Evolutionary conservation across 2,329 filamentous ascomycete genomes (phyloP).

Genomic region (Verticillium alfalfae): DNA sequence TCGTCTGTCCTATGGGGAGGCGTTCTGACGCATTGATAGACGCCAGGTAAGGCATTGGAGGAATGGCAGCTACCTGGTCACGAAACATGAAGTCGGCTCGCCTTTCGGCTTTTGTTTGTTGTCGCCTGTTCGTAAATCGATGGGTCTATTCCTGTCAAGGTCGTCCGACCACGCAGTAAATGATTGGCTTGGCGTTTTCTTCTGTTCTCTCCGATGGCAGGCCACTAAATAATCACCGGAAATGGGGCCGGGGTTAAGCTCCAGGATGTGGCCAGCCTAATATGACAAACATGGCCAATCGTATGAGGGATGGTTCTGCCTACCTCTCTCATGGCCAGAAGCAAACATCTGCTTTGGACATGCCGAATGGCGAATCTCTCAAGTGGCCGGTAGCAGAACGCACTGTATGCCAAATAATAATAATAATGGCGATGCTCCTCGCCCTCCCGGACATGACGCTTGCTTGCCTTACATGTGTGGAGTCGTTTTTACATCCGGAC

Average conservation of each 20-base stretch:
- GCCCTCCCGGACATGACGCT: no score
- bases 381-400: no score
- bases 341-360: no score
- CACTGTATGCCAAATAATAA: no score
- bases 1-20: slow-evolving; percentile 7
- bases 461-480: not conserved
- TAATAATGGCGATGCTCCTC: no score
- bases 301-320: not conserved
- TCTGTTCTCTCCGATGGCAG: no score
- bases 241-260: not conserved
- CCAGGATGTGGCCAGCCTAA: no score
- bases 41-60: not conserved
- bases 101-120: not conserved
- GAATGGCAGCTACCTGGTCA: not conserved
- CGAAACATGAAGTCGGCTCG: not conserved
- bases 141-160: not conserved
- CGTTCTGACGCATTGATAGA: not conserved
- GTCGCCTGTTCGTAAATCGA: not conserved
- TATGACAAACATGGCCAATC: no score
- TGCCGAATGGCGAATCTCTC: no score
- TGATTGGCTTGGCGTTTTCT: not conserved
- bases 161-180: not conserved
- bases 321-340: not conserved
- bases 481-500: not conserved
- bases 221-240: not conserved